These are phyloP conservation scores for Vaccinium corymbosum DNA, from an alignment of 148 eudicot genomes.

Conservation along the genomic window DNA sequence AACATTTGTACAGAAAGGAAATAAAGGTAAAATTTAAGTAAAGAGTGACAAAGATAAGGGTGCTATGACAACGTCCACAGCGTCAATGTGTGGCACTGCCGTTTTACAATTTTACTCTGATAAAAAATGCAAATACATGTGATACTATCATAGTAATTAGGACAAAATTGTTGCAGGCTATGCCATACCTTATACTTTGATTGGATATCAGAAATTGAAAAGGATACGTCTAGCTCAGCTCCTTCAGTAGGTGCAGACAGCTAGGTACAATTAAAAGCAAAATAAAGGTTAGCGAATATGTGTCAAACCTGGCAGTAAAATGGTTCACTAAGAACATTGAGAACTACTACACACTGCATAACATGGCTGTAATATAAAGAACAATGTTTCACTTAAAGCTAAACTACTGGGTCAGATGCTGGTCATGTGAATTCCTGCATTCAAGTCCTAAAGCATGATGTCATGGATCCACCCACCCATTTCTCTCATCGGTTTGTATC, in stretches of 20 bases:
- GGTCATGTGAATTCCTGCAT: not conserved
- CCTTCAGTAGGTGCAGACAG: conserved; percentile 31
- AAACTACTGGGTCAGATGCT: conserved; percentile 3
- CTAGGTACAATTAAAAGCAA: conserved; percentile 11
- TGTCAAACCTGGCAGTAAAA: not conserved
- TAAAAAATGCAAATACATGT: not conserved
- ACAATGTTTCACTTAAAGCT: not conserved
- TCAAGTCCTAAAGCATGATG: not conserved
- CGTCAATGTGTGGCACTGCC: not conserved
- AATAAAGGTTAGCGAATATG: not conserved
- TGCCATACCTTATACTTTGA: conserved; percentile 58
- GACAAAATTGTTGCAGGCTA: not conserved
- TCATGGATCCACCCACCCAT: not conserved
- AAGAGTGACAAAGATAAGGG: not conserved
- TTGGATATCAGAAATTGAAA: conserved; percentile 49
- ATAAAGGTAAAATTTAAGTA: not conserved
- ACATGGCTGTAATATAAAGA: not conserved
- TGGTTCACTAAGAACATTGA: conserved; percentile 3
- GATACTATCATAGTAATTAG: not conserved
- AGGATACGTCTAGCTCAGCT: conserved; percentile 34
- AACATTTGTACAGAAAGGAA: not conserved
- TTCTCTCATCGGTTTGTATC: too few relatives aligned
- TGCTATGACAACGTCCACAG: not conserved
- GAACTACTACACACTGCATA: not conserved
- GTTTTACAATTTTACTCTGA: not conserved